Evolutionary conservation across 2,329 filamentous ascomycete genomes (phyloP), one percentile per base, ranked within the genome.

Genomic region (Ophidiomyces ophidiicola): DNA sequence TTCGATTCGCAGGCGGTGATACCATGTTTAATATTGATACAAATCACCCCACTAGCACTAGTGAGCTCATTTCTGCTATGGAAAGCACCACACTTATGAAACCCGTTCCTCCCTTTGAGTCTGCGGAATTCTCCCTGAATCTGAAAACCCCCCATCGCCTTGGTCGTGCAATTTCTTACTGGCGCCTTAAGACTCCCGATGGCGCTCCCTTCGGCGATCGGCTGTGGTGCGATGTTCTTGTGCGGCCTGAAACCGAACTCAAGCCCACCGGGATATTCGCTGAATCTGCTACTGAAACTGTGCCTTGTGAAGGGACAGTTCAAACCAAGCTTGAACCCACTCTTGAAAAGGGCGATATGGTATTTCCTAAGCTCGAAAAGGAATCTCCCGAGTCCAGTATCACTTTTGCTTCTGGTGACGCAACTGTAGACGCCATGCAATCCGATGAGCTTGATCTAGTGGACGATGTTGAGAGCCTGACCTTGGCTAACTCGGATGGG

Each of bases 291-390:
- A 11, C 23, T 4, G 18, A 5, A 2, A 15, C 25, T 20, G 25
- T 23, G 23, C 8, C 23, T 15, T 3, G 12, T 8, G 53, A 55
- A 37, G 50, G 60, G 21, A 49, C 59, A n/a, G 57, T 55, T 33
- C 56, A 61, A 39, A 46, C 50, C 6, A 54, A 63, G 36, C 50
- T 58, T 28, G 51, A 57, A 20, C 58, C 64, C 45, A 54, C 59
- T 34, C 47, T 58, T 33, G 53, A 53, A 5, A 54, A 63, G 39
- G 83, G 79, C 62, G 76, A 78, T 52, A 94, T 96, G 86, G 87
- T 96, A 56, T 96, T 96, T 73, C 90, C 90, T 44, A 93, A 82
- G 61, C 73, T 96, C 26, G 86, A 94, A 51, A 94, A 92, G 66
- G 90, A 96, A 63, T 93, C 86, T 6, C 85, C 87, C 2, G 70